These are phyloP conservation scores for Tardiomyces depauwii DNA, from an alignment of 1,139 yeast species.

Conservation along the genomic window DNA sequence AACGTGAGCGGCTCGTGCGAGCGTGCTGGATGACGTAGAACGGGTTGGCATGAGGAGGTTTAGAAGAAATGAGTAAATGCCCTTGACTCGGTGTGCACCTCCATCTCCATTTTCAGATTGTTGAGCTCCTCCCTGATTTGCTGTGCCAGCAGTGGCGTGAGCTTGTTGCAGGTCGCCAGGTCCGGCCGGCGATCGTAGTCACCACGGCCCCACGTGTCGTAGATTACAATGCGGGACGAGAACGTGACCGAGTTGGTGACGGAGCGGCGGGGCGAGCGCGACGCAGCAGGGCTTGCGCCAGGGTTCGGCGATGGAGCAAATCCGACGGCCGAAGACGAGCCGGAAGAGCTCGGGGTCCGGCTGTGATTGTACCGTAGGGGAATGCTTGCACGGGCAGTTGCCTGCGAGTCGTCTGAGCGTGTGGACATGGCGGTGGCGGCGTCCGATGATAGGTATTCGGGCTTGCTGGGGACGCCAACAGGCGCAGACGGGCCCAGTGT, in stretches of 20 bases:
- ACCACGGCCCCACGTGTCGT: conserved; percentile 72
- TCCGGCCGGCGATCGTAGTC: conserved; percentile 95
- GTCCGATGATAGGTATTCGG: neutral
- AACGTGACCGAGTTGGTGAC: conserved; percentile 43
- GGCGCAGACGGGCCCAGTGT: neutral
- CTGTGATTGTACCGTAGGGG: neutral
- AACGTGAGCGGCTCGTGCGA: neutral
- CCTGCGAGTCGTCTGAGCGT: neutral
- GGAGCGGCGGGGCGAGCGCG: neutral
- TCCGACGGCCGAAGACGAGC: neutral
- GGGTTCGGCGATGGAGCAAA: neutral
- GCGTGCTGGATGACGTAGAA: too few species aligned
- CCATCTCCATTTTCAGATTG: conserved; percentile 58
- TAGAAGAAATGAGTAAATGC: conserved; percentile 78
- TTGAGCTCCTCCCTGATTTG: conserved; percentile 82
- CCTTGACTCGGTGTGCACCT: conserved; percentile 62
- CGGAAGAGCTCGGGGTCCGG: neutral
- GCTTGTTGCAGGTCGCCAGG: conserved; percentile 82
- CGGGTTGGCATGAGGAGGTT: neutral
- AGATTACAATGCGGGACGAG: conserved; percentile 73
- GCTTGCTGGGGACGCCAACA: neutral
- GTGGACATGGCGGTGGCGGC: neutral
- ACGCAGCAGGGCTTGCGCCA: neutral
- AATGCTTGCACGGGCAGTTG: neutral
- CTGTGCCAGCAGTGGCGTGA: conserved; percentile 83